Conservation (phyloP, 352 stramenopile species). For the Phytophthora vignae region DNA sequence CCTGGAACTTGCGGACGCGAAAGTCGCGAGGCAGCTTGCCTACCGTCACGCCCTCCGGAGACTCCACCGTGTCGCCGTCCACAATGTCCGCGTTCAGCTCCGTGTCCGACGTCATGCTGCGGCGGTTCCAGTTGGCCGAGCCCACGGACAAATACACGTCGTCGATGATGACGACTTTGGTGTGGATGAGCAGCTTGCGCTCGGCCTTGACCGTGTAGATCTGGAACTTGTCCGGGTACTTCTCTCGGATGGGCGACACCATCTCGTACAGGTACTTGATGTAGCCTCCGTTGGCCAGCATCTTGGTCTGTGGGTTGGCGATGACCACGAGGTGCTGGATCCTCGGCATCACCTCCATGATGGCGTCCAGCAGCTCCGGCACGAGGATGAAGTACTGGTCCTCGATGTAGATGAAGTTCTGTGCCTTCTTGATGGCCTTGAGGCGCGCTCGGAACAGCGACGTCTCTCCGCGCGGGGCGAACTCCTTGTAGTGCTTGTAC, state of each 20-base stretch:
- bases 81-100: slow-evolving; percentile 67
- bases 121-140: slow-evolving; percentile 72
- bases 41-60: slow-evolving; percentile 43
- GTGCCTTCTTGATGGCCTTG: slow-evolving; percentile 36
- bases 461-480: slow-evolving; percentile 28
- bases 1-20: slow-evolving; percentile 66
- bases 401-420: slow-evolving; percentile 39
- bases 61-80: slow-evolving; percentile 37
- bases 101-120: slow-evolving; percentile 55
- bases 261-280: slow-evolving; percentile 69
- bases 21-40: slow-evolving; percentile 56
- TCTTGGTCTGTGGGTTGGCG: slow-evolving; percentile 40
- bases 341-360: slow-evolving; percentile 51
- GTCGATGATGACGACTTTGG: slow-evolving; percentile 63
- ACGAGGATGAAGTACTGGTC: slow-evolving; percentile 37
- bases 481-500: slow-evolving; percentile 29
- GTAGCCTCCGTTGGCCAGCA: slow-evolving; percentile 39
- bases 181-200: slow-evolving; percentile 56
- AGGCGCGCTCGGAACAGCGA: slow-evolving; percentile 30
- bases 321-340: slow-evolving; percentile 62
- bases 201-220: slow-evolving; percentile 48
- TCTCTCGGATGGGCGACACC: slow-evolving; percentile 49
- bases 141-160: slow-evolving; percentile 68
- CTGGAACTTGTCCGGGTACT: slow-evolving; percentile 37
- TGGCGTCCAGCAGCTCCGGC: slow-evolving; percentile 28